phyloP scores from a whole-genome alignment of 805 yeast genomes.

The Myxozyma lipomycoides region DNA sequence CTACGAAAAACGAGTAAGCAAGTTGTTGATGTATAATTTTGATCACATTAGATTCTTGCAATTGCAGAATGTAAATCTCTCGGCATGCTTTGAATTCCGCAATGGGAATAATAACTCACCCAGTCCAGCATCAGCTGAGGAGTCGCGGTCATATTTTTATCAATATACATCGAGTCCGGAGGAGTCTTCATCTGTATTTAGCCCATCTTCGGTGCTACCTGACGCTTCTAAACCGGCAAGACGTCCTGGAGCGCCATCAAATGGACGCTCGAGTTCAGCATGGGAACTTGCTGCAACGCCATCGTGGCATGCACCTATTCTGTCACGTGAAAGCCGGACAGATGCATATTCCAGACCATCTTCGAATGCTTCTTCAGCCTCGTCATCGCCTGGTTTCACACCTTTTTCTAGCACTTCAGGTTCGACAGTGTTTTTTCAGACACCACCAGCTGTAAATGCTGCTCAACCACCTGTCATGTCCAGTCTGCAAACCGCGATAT shows the following conservation, averaged over 20 bases:
- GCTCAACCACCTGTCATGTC: slow-evolving; percentile 3
- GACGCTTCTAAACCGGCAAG: background rate
- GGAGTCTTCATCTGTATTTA: background rate
- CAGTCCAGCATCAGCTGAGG: background rate
- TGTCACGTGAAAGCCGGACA: background rate
- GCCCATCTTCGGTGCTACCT: background rate
- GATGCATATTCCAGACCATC: too few relatives aligned
- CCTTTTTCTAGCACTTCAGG: background rate
- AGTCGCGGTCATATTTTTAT: background rate
- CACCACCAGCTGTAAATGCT: background rate
- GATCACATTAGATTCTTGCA: slow-evolving; percentile 7
- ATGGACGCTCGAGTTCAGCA: background rate
- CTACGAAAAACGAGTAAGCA: slow-evolving; percentile 22
- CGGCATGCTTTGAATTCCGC: slow-evolving; percentile 23
- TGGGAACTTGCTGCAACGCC: background rate
- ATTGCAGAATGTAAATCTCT: slow-evolving; percentile 22
- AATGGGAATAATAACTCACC: background rate
- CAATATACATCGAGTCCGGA: background rate
- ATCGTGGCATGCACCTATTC: background rate
- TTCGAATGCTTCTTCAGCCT: background rate
- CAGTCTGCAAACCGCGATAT: slow-evolving; percentile 11
- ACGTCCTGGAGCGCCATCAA: background rate
- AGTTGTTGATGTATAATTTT: slow-evolving; percentile 8
- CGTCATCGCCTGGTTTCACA: background rate
- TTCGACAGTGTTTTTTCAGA: background rate